A percentile compares a stretch with the other conserved stretches of the same genome.
Conservation (phyloP, 805 yeast species). For the Metschnikowia matae region DNA sequence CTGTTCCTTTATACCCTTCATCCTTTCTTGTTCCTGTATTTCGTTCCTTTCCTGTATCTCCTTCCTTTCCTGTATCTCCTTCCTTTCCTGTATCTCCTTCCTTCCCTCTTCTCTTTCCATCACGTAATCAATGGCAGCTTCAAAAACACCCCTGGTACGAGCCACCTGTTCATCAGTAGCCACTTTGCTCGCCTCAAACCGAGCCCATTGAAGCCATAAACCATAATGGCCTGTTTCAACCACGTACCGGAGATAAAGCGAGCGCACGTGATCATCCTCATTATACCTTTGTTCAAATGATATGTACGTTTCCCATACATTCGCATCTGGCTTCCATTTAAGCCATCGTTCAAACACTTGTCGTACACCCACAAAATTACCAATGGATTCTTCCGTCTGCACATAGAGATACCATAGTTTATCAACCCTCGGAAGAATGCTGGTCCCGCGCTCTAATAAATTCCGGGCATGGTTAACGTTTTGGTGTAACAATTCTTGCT, state of each 20-base stretch:
- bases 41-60: too few species aligned
- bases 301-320: constrained; percentile 74
- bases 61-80: too few species aligned
- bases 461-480: constrained; percentile 88
- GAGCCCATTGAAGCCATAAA: constrained; percentile 74
- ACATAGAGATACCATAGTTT: constrained; percentile 85
- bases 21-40: too few species aligned
- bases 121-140: constrained; percentile 52
- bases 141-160: constrained; percentile 58
- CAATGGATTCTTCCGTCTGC: constrained; percentile 75
- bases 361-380: constrained; percentile 58
- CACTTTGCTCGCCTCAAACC: constrained; percentile 49
- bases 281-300: constrained; percentile 68
- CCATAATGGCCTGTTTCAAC: constrained; percentile 33
- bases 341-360: constrained; percentile 76
- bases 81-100: not conserved
- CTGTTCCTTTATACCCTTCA: too few species aligned
- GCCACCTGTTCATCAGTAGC: constrained; percentile 35
- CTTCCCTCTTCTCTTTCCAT: not conserved
- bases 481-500: constrained; percentile 64
- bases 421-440: constrained; percentile 70
- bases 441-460: constrained; percentile 71
- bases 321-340: constrained; percentile 61
- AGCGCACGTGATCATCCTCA: constrained; percentile 52
- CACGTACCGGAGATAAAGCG: constrained; percentile 51